Evolutionary conservation across 257 asterid species (phyloP).

Genomic region (Nyctanthes arbortristis): DNA sequence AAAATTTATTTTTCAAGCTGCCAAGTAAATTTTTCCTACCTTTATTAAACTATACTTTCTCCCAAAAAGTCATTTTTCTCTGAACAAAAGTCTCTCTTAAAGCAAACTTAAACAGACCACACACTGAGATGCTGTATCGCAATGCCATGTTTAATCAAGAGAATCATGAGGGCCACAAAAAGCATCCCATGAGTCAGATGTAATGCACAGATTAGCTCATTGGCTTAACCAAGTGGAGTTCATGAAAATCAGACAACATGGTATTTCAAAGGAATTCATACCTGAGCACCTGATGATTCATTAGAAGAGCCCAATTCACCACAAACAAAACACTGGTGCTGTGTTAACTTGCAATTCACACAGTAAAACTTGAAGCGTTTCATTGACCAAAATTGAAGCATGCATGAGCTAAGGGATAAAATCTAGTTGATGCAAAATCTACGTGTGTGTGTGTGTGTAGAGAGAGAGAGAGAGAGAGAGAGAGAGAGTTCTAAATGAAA

Average conservation of each 20-base stretch:
- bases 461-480: background rate
- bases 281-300: constrained; percentile 80
- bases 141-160: background rate
- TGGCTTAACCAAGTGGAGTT: constrained; percentile 1
- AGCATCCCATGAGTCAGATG: background rate
- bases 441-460: too few species aligned
- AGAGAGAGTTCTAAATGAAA: constrained; percentile 1
- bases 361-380: constrained; percentile 49
- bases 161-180: background rate
- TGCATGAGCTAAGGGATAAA: background rate
- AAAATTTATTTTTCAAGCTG: too few species aligned
- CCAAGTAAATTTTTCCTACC: too few species aligned
- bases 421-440: constrained; percentile 6
- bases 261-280: constrained; percentile 26
- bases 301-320: constrained; percentile 88
- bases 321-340: constrained; percentile 83
- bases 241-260: background rate
- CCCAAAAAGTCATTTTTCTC: too few species aligned
- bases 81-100: too few species aligned
- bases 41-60: too few species aligned
- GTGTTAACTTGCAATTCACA: constrained; percentile 67
- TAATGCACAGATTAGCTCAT: background rate
- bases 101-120: background rate
- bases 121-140: background rate
- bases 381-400: constrained; percentile 38